A percentile compares a stretch with the other conserved stretches of the same genome.
These are phyloP conservation scores for Daldinia sp. DNA, from an alignment of 2,329 filamentous ascomycete species.

Conservation along the genomic window DNA sequence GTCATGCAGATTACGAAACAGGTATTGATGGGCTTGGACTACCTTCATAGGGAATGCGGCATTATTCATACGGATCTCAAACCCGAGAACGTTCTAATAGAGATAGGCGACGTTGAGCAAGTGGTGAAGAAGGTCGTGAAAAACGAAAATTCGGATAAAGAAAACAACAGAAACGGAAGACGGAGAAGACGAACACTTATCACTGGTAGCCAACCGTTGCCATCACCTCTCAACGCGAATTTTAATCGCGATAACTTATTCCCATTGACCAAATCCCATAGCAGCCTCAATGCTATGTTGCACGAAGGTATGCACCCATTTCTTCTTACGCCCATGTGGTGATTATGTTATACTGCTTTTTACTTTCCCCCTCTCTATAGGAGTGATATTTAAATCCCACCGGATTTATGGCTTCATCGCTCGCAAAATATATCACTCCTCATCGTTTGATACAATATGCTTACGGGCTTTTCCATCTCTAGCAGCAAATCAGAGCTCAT, in stretches of 20 bases:
- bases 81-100: conserved; percentile 97
- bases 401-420: not conserved
- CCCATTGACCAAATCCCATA: conserved; percentile 68
- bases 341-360: not conserved
- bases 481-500: conserved; percentile 58
- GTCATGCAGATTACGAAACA: conserved; percentile 99
- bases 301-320: conserved; percentile 70
- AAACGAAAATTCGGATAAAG: conserved; percentile 76
- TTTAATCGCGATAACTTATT: conserved; percentile 84
- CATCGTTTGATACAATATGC: conserved; percentile 24
- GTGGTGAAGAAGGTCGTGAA: conserved; percentile 97
- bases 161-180: conserved; percentile 90
- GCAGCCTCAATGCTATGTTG: conserved; percentile 84
- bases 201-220: conserved; percentile 94
- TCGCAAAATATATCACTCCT: not conserved
- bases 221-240: conserved; percentile 90
- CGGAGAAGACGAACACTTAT: conserved; percentile 91
- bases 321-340: not conserved
- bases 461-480: conserved; percentile 33
- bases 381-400: not conserved
- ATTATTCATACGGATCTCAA: conserved; percentile 99
- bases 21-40: conserved; percentile 92
- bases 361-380: not conserved
- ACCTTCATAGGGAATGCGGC: conserved; percentile 95
- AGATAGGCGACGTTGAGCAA: conserved; percentile 98